Base-by-base conservation (phyloP, 352 stramenopile genomes). In the Phytophthora ramorum region DNA sequence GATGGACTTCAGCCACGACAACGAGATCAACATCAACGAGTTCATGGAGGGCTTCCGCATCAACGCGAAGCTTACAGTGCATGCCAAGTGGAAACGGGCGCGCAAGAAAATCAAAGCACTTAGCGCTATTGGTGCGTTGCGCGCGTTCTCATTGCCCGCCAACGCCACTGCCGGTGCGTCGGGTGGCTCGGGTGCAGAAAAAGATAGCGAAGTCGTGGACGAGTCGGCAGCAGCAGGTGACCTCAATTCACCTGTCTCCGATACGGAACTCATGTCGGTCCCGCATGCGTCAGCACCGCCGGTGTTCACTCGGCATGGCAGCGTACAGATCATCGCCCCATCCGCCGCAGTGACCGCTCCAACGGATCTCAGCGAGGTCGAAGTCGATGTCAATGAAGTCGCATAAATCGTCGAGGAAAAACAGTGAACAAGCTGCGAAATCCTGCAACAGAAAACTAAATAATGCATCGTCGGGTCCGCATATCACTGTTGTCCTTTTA, bases 1-100 rank as follows among this genome's bases (percentile, higher is more conserved):
- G 81, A 78, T 96, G 54, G 87, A 96, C 67, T 93, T 96, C 44
- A 90, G 75, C 28, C 79, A 91, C 62, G 85, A 96, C 63, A 92
- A 93, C 49, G 81, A 93, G 59, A 89, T 96, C 71, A 94, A 96
- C 75, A 96, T 96, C 57, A 96, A 96, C 64, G 87, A 96, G 78
- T 96, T 96, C 60, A 92, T 96, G 81, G 87, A 96, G 52, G 86
- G 87, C 52, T 96, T 96, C 70, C 84, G 87, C 32, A 90, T 96
- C 54, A 92, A 93, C 47, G 87, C 87, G 34, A 93, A 90, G 66
- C 76, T 96, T 44, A 96, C 87, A 24, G 83, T 92, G 16, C 83
- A 92, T 49, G 87, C 87, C 53, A 95, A 95, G 71, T 95, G 87
- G 87, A 92, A 90, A 70, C 85, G 87, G 58, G 85, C 87, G 24